Conservation (phyloP, 139 green algal species). For the Bryopsis sp. region DNA sequence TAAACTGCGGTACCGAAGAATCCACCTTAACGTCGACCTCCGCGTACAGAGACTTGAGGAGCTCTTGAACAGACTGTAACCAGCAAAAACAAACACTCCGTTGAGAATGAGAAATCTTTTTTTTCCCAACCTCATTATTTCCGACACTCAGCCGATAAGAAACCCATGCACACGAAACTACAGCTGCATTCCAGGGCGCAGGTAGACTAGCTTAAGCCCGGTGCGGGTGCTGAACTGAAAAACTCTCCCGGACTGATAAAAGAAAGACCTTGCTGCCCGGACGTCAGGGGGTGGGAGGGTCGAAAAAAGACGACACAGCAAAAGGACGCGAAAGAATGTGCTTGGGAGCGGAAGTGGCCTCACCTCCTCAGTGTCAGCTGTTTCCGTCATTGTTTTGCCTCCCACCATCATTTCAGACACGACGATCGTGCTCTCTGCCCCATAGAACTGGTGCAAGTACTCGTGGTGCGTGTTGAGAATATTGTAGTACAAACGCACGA, state of each 20-base stretch:
- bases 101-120: too few species aligned
- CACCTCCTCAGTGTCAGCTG: slow-evolving; percentile 17
- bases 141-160: too few species aligned
- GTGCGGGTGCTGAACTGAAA: too few species aligned
- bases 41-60: slow-evolving; percentile 17
- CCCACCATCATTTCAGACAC: slow-evolving; percentile 15
- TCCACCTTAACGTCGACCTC: slow-evolving; percentile 18
- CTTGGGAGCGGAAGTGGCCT: too few species aligned
- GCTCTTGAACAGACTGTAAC: slow-evolving; percentile 1
- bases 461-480: slow-evolving; percentile 19
- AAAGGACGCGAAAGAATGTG: too few species aligned
- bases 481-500: slow-evolving; percentile 13
- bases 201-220: too few species aligned
- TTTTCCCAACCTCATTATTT: too few species aligned
- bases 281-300: neutral
- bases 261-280: neutral
- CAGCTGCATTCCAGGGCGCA: too few species aligned
- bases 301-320: too few species aligned
- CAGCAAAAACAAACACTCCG: neutral
- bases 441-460: slow-evolving; percentile 15
- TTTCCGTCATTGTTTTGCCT: slow-evolving; percentile 17
- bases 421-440: slow-evolving; percentile 9
- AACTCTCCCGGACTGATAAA: neutral
- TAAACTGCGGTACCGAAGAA: slow-evolving; percentile 14
- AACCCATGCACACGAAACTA: too few species aligned